Evolutionary conservation across 495 filamentous ascomycete species (phyloP).

Genomic region (Rostrohypoxylon terebratum): DNA sequence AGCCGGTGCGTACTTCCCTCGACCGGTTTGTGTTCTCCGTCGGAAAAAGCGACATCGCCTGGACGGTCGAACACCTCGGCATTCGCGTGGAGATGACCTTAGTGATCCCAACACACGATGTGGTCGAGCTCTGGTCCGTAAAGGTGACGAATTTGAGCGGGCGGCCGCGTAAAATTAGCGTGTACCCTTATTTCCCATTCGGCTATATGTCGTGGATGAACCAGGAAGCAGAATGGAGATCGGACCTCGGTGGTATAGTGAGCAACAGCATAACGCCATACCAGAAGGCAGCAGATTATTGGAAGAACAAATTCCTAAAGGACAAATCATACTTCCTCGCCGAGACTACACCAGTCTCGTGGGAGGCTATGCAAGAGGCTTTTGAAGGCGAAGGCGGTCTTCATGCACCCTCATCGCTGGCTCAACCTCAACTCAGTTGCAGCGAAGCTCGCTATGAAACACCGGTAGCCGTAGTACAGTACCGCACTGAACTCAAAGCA

Average conservation of each 20-base stretch:
- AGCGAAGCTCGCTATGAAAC: constrained; percentile 67
- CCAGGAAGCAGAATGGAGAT: constrained; percentile 64
- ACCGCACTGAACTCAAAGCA: constrained; percentile 55
- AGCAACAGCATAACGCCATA: constrained; percentile 66
- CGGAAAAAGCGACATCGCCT: constrained; percentile 65
- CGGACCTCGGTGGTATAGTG: constrained; percentile 61
- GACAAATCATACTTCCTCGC: constrained; percentile 69
- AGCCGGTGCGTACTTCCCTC: constrained; percentile 62
- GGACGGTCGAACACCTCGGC: constrained; percentile 63
- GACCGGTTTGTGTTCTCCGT: constrained; percentile 66
- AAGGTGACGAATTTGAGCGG: constrained; percentile 63
- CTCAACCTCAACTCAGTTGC: constrained; percentile 51
- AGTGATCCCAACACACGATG: constrained; percentile 63
- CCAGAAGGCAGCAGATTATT: constrained; percentile 67
- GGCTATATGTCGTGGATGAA: constrained; percentile 73
- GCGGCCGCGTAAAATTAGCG: constrained; percentile 59
- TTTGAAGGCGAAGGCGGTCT: constrained; percentile 69
- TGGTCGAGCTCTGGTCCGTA: constrained; percentile 67
- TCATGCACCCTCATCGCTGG: constrained; percentile 61
- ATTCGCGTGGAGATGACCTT: constrained; percentile 67
- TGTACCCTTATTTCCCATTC: constrained; percentile 68
- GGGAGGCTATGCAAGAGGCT: constrained; percentile 61
- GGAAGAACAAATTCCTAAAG: constrained; percentile 68
- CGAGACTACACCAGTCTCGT: constrained; percentile 63
- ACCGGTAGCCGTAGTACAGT: constrained; percentile 65